Percentiles rank a stretch among this genome's conserved stretches.
Evolutionary conservation across 2,329 filamentous ascomycete species (phyloP).

Genomic region (Hymenoscyphus infarciens): DNA sequence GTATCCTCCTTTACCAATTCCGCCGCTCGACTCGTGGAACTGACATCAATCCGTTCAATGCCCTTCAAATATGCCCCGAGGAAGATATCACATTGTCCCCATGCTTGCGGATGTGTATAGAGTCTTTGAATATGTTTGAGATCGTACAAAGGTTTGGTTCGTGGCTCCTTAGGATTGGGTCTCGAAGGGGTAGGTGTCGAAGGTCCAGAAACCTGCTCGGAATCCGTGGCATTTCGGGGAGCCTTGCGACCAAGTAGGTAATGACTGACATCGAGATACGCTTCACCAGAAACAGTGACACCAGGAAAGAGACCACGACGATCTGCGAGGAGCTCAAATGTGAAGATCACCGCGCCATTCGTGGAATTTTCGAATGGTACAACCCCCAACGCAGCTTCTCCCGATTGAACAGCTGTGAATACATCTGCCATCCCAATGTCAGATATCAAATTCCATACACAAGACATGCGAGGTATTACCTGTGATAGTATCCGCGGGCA

Average conservation of each 20-base stretch:
- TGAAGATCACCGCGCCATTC: constrained; percentile 88
- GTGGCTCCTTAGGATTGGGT: constrained; percentile 44
- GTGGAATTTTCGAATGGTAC: constrained; percentile 96
- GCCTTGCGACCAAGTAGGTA: constrained; percentile 64
- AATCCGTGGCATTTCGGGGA: constrained; percentile 15
- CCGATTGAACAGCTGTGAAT: constrained; percentile 72
- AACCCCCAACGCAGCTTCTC: constrained; percentile 66
- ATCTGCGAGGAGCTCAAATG: constrained; percentile 84
- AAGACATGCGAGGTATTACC: constrained; percentile 24
- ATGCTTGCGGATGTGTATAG: constrained; percentile 93
- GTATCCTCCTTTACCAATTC: constrained; percentile 64
- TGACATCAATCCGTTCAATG: constrained; percentile 77
- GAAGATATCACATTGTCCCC: constrained; percentile 83
- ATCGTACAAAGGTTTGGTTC: constrained; percentile 45
- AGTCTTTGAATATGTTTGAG: constrained; percentile 67
- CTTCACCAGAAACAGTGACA: constrained; percentile 75
- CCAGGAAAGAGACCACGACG: constrained; percentile 59
- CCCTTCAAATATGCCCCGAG: constrained; percentile 65
- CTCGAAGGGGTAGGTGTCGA: constrained; percentile 48
- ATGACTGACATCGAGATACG: constrained; percentile 85
- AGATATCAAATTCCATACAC: neutral
- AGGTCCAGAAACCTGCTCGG: constrained; percentile 41
- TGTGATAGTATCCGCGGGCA: constrained; percentile 44
- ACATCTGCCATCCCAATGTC: constrained; percentile 53
- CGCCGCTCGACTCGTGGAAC: constrained; percentile 81